Percentiles rank a stretch among this genome's conserved stretches.
Evolutionary conservation across 495 filamentous ascomycete species (phyloP).

Genomic region (Apiosordaria backusii): DNA sequence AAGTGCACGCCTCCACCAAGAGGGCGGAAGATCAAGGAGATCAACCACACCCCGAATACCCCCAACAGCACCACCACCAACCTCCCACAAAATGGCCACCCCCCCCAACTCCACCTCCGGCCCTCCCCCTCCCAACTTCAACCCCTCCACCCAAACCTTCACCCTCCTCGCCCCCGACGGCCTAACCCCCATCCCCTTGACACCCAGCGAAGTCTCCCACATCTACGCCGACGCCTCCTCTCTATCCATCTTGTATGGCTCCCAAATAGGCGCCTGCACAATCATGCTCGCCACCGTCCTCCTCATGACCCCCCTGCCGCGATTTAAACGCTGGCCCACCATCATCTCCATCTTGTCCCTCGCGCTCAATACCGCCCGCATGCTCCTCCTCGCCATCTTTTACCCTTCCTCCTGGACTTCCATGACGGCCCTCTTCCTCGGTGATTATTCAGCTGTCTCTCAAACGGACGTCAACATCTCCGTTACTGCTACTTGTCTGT

Average conservation of each 20-base stretch:
- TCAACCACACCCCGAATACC: background rate
- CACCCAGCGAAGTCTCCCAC: slow-evolving; percentile 47
- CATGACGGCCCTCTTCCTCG: slow-evolving; percentile 56
- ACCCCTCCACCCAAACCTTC: slow-evolving; percentile 58
- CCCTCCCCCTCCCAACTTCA: slow-evolving; percentile 32
- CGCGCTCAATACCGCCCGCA: slow-evolving; percentile 57
- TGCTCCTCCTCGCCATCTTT: slow-evolving; percentile 55
- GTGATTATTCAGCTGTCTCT: slow-evolving; percentile 54
- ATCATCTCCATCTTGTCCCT: slow-evolving; percentile 29
- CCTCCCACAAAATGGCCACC: slow-evolving; percentile 3
- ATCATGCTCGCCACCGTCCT: slow-evolving; percentile 63
- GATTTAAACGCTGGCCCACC: slow-evolving; percentile 22
- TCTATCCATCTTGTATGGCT: slow-evolving; percentile 63
- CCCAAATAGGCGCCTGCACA: slow-evolving; percentile 70
- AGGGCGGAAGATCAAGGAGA: background rate
- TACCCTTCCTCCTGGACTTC: slow-evolving; percentile 56
- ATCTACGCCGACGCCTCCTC: slow-evolving; percentile 45
- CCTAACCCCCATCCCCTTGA: slow-evolving; percentile 44
- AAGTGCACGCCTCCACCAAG: background rate
- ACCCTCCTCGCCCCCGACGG: slow-evolving; percentile 48
- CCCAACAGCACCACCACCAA: slow-evolving; percentile 14
- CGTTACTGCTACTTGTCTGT: slow-evolving; percentile 51
- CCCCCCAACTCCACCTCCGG: background rate
- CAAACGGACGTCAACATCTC: slow-evolving; percentile 46
- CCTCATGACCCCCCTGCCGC: slow-evolving; percentile 28